Conservation (phyloP, 257 asterid genomes). For the Galeopsis tetrahit region DNA sequence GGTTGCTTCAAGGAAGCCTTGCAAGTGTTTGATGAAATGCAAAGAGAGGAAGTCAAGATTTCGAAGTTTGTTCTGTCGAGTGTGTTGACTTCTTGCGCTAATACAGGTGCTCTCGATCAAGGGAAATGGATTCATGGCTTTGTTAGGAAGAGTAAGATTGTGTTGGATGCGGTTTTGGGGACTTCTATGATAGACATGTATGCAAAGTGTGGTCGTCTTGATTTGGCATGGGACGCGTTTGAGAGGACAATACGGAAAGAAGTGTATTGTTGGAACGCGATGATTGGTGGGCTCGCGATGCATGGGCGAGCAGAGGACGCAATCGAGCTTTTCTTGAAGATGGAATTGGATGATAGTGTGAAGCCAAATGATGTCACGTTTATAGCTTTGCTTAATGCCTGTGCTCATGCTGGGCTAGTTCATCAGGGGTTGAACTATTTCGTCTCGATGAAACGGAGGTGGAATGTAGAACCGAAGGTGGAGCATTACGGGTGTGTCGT, state of each 20-base stretch:
- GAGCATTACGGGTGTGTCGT: constrained; percentile 68
- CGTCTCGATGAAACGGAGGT: constrained; percentile 40
- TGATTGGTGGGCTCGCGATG: constrained; percentile 63
- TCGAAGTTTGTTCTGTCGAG: constrained; percentile 41
- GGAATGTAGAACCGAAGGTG: constrained; percentile 41
- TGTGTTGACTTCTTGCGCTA: constrained; percentile 52
- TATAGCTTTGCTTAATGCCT: constrained; percentile 49
- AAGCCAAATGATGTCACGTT: constrained; percentile 54
- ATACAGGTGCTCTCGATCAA: constrained; percentile 47
- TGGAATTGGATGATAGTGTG: constrained; percentile 37
- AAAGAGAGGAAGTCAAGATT: constrained; percentile 32
- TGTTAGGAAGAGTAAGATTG: constrained; percentile 35
- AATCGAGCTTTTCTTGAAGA: constrained; percentile 47
- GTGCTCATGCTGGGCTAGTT: constrained; percentile 61
- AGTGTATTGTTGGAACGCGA: constrained; percentile 55
- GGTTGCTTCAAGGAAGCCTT: constrained; percentile 49
- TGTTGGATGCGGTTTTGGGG: constrained; percentile 45
- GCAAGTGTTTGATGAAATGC: constrained; percentile 54
- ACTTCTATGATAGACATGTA: constrained; percentile 63
- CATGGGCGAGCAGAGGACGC: constrained; percentile 64
- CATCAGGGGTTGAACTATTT: constrained; percentile 51
- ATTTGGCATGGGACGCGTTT: constrained; percentile 50
- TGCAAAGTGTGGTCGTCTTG: constrained; percentile 58
- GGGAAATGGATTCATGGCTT: constrained; percentile 61
- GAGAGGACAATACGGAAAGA: constrained; percentile 38